Evolutionary conservation across 78 protist species (phyloP).

Genomic region (Acrasis kona): DNA sequence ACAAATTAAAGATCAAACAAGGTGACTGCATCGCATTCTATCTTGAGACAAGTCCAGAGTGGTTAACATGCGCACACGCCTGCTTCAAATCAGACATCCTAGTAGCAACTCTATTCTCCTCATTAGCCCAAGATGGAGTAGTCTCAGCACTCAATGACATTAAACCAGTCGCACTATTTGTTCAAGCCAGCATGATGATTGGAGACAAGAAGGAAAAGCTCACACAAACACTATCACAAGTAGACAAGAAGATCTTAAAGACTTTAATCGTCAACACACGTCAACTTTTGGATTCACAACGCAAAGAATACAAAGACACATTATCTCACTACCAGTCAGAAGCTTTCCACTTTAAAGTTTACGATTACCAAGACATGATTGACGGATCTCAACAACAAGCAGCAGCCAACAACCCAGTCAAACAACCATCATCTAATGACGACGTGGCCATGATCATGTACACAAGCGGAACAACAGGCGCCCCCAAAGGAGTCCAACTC

Average conservation of each 20-base stretch:
- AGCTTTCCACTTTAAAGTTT: no score
- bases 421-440: no score
- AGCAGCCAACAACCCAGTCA: neutral
- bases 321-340: no score
- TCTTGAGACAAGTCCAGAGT: slow-evolving; percentile 23
- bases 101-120: slow-evolving; percentile 37
- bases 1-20: neutral
- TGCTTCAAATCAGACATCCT: neutral
- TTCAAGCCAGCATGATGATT: no score
- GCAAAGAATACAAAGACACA: no score
- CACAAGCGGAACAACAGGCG: slow-evolving; percentile 58
- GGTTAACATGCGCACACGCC: slow-evolving; percentile 37
- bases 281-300: no score
- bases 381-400: neutral
- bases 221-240: no score
- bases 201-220: no score
- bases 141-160: slow-evolving; percentile 21
- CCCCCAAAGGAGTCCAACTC: slow-evolving; percentile 63
- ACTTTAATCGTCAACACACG: no score
- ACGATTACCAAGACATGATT: neutral
- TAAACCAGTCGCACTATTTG: neutral
- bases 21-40: slow-evolving; percentile 22
- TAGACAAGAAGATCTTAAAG: no score
- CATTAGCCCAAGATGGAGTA: slow-evolving; percentile 41
- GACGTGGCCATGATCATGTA: neutral